Evolutionary conservation across 306 rosid genomes (phyloP), one percentile per base, ranked within the genome.

Genomic region (Sphenostylis stenocarpa): DNA sequence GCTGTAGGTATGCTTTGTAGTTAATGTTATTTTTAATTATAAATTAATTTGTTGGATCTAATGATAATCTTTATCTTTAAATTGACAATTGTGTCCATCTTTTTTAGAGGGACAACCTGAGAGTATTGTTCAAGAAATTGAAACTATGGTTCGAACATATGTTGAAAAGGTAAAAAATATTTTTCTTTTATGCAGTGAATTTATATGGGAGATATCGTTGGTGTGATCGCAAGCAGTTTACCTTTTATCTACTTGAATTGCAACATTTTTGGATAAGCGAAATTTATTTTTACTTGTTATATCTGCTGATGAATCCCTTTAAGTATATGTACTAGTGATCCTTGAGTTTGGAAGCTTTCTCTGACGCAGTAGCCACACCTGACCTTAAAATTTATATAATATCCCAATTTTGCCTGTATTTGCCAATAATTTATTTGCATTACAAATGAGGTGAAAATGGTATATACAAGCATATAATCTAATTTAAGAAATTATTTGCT

Each of bases 91-190:
- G 29, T 64, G 57, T 72, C 69, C 28, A 31, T 45, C 76, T 33
- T 84, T 60, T 84, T 45, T 86, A 95, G 98, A 95, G 87, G 98
- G 98, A 83, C 97, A 95, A 77, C 91, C 98, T 10, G 97, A 95
- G 77, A 92, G 82, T 85, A 82, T 95, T 78, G 98, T 89, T 81
- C 80, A 92, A 87, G 98, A 95, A 62, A 95, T 95, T 83, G 97
- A 95, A 88, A 43, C 6, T 80, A 92, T 95, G 97, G 97, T 95
- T 61, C 89, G 92, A 69, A 43, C 93, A 65, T 92, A 88, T 74
- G 92, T 95, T 75, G 97, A 90, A 61, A 95, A 92, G 97, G 98
- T 94, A 83, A 51, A 21, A 47, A 49, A 48, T 38, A 3, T 17
- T 76, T 31, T 75, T 51, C 51, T 31, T 26, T 28, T 24, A 31